Conservation (phyloP, 2,329 filamentous ascomycete species). For the Fusarium mexicanum region DNA sequence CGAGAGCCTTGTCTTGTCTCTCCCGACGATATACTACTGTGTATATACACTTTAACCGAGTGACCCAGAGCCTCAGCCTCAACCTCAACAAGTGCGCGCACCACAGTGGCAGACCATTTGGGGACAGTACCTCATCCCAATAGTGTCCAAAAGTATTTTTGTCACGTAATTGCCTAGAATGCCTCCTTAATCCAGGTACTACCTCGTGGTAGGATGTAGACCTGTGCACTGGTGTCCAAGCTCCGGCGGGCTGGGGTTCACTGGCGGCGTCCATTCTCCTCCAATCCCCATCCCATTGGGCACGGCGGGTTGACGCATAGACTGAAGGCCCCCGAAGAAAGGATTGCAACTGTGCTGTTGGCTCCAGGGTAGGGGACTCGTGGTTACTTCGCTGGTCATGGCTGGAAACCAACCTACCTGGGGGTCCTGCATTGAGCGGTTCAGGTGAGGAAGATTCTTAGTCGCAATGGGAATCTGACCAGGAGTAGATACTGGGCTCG, state of each 20-base stretch:
- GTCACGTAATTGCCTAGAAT: no score
- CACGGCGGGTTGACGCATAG: background rate
- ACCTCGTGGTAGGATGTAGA: background rate
- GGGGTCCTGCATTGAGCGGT: background rate
- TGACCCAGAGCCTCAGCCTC: conserved; percentile 7
- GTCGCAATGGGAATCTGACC: background rate
- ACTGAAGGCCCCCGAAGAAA: background rate
- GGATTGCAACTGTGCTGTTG: background rate
- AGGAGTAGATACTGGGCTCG: background rate
- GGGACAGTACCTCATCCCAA: background rate
- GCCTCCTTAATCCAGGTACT: no score
- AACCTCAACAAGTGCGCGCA: conserved; percentile 13
- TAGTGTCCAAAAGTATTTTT: no score
- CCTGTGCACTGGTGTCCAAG: background rate
- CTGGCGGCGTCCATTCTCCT: conserved; percentile 8
- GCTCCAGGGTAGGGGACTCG: background rate
- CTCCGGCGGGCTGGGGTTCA: conserved; percentile 13
- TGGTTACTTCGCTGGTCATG: background rate
- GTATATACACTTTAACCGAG: background rate
- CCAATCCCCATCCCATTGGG: background rate
- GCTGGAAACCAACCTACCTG: background rate
- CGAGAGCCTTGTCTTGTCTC: conserved; percentile 6
- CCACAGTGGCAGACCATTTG: background rate
- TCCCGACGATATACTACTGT: no score
- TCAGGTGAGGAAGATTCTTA: background rate